A percentile compares a stretch with the other conserved stretches of the same genome.
Evolutionary conservation across 192 early-diverging fungal genomes (phyloP).

Genomic region (Lobulomyces angularis): DNA sequence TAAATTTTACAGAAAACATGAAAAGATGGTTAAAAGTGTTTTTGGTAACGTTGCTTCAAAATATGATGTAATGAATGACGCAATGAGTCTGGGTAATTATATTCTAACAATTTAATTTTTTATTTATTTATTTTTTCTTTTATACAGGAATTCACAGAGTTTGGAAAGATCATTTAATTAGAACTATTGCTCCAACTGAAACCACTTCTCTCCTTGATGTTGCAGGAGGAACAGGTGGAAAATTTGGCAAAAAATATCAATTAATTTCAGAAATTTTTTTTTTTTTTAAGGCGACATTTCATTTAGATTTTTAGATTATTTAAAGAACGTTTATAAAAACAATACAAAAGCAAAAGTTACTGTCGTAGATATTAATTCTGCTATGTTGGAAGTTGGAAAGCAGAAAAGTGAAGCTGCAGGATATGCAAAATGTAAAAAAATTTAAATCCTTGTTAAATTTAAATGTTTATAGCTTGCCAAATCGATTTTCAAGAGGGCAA

Average conservation of each 20-base stretch:
- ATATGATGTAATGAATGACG: constrained; percentile 98
- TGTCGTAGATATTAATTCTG: constrained; percentile 91
- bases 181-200: constrained; percentile 63
- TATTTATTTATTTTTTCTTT: too few relatives aligned
- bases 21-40: background rate
- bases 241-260: too few relatives aligned
- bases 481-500: constrained; percentile 73
- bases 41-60: constrained; percentile 85
- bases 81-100: too few relatives aligned
- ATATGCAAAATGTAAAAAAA: background rate
- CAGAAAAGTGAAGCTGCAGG: background rate
- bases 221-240: constrained; percentile 94
- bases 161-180: constrained; percentile 94
- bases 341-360: constrained; percentile 51
- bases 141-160: constrained; percentile 83
- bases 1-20: background rate
- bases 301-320: constrained; percentile 82
- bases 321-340: constrained; percentile 54
- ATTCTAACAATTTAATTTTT: too few relatives aligned
- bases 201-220: constrained; percentile 85
- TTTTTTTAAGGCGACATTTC: constrained; percentile 70
- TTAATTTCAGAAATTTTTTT: background rate
- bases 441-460: constrained; percentile 5
- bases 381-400: constrained; percentile 86
- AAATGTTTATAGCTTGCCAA: constrained; percentile 31